Base-by-base conservation (phyloP, 768 basidiomycete genomes). In the Strobilomyces echinocephalus region DNA sequence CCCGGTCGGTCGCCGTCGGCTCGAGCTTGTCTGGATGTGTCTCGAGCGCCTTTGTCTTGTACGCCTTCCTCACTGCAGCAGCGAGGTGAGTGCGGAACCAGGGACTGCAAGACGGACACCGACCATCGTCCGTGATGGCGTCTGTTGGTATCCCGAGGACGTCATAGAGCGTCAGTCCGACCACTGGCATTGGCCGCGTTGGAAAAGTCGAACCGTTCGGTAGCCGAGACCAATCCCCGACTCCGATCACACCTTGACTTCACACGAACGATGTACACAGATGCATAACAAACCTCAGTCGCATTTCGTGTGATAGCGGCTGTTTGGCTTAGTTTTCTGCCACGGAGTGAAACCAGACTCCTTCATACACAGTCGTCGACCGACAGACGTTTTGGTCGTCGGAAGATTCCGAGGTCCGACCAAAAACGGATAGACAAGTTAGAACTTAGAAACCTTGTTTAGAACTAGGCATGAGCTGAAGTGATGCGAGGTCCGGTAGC, bases 21-120 rank as follows among this genome's bases (percentile, higher is more conserved):
- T 79, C 79, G 44, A 87, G 78, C 60, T 85, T 87, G 60, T 88
- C 86, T 10, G 86, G 86, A 63, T 88, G 86, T 1, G 87, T 87
- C 65, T 84, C 83, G 26, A 88, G 72, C 10, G 80, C 84, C 60
- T 79, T 82, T 56, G 78, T 79, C 61, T 79, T 83, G 66, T 87
- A 88, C 2, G 84, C 85, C 60, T 75, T 82, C 47, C 83, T 80
- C 52, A 88, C 86, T 67, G 36, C 5, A 26, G 43, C 8, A 41
- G 26, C 26, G 15, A 16, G 20, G 49, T 56, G 5, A 60, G 54
- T 42, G 42, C 20, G 15, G n/a, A 43, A 11, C 14, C 40, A 35
- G 1, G 11, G 34, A 15, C 2, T 18, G 43, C 54, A 35, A 14
- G 26, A 47, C 38, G 41, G 31, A 16, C 45, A 67, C 77, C 54